phyloP scores from a whole-genome alignment of 352 stramenopile species.

The Phytophthora agathidicida region DNA sequence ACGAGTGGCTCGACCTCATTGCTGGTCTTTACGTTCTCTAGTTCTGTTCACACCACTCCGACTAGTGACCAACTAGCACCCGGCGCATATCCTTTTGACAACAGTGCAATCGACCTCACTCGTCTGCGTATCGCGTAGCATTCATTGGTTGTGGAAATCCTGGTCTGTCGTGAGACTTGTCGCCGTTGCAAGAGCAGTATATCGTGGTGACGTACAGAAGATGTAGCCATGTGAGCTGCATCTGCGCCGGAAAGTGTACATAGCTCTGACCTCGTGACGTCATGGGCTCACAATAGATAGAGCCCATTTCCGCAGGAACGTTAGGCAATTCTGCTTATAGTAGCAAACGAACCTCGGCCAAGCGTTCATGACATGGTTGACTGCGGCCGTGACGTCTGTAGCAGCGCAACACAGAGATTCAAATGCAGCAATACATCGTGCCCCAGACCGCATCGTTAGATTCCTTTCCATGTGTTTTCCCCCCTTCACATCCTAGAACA shows the following conservation, averaged over 20 bases:
- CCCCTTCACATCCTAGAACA: too few relatives aligned
- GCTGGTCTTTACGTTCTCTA: slow-evolving; percentile 22
- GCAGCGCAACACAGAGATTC: slow-evolving; percentile 23
- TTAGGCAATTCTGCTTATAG: slow-evolving; percentile 12
- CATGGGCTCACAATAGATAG: slow-evolving; percentile 1
- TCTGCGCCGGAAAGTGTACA: slow-evolving; percentile 7
- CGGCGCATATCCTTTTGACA: slow-evolving; percentile 37
- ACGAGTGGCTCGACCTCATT: slow-evolving; percentile 34
- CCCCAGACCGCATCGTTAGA: slow-evolving; percentile 18
- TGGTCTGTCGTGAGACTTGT: slow-evolving; percentile 8
- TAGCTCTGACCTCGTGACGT: slow-evolving; percentile 21
- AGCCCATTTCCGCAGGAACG: slow-evolving; percentile 8
- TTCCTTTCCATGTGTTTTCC: slow-evolving; percentile 32
- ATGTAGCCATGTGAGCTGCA: slow-evolving; percentile 23
- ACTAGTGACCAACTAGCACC: slow-evolving; percentile 23
- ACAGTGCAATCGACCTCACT: slow-evolving; percentile 34
- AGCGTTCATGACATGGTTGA: slow-evolving; percentile 5
- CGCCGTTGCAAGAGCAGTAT: slow-evolving; percentile 2
- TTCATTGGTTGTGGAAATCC: slow-evolving; percentile 3
- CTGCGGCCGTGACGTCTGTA: slow-evolving; percentile 3
- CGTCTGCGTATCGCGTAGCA: slow-evolving; percentile 36
- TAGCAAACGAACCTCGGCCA: neutral
- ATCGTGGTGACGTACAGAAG: slow-evolving; percentile 13
- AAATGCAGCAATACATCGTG: slow-evolving; percentile 1
- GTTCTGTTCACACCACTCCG: too few relatives aligned